Evolutionary conservation across 176 grass and related monocot species (phyloP), one percentile per base, ranked within the genome.

Genomic region (Avena eriantha): DNA sequence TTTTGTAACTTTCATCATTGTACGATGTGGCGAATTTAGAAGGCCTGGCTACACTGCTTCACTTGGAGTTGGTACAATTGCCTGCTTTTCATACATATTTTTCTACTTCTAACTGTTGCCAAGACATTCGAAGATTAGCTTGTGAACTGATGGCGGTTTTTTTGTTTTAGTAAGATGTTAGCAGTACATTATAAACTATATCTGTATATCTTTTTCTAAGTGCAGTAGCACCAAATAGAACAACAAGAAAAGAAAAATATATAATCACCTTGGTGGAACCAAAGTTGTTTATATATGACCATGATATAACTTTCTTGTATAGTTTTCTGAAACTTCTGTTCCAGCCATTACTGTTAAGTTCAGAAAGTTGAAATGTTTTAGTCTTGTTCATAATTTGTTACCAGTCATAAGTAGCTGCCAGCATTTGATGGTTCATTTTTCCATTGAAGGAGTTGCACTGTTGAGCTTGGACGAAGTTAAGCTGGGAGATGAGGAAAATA

Each of bases 381-480:
- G 26, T 76, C 49, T 23, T 47, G 8, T 54, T 54, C 24, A 53
- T 51, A 53, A 19, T 54, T 76, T 76, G 24, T 53, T 54, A 76
- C 73, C 26, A 76, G 26, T 29, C 73, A 76, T 76, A 53, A 21
- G 47, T 76, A 10, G 16, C 6, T 76, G 81, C 18, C 21, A 13
- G 51, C 56, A 83, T 61, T 84, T 83, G 46, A 68, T 79, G 14
- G 6, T 22, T 7, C n/a, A 45, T 71, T 87, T 85, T 63, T 51
- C 67, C 49, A 84, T 82, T 83, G 64, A 84, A 98, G 90, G 77
- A 64, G 61, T 87, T 82, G 8, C 58, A 17, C 34, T 70, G 18
- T 83, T 88, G 67, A 82, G 45, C 74, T 68, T 75, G 45, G 92
- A 90, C 82, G 96, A 93, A 79, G 73, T 92, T 56, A 91, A 89